A percentile compares a stretch with the other conserved stretches of the same genome.
Evolutionary conservation across 768 basidiomycete genomes (phyloP).

Genomic region (Trametes meyenii): DNA sequence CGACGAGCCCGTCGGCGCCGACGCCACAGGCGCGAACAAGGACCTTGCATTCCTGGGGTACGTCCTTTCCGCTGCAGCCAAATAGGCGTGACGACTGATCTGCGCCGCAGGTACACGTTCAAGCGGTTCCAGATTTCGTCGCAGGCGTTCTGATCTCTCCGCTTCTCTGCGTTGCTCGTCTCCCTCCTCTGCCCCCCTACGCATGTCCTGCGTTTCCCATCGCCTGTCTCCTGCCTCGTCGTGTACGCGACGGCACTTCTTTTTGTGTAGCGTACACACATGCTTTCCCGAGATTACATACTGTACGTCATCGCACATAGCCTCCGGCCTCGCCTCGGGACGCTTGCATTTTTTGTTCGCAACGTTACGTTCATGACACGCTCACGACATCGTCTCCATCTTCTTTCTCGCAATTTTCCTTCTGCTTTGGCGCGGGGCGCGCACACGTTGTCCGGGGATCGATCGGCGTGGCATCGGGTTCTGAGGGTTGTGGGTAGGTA

Average conservation of each 20-base stretch:
- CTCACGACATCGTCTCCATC: not conserved
- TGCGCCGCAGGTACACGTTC: slow-evolving; percentile 65
- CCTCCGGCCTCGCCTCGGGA: not conserved
- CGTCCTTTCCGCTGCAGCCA: not conserved
- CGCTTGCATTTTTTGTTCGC: not conserved
- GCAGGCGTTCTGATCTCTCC: slow-evolving; percentile 45
- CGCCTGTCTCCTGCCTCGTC: slow-evolving; percentile 6
- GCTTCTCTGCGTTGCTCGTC: not conserved
- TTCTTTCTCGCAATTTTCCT: not conserved
- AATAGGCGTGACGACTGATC: not conserved
- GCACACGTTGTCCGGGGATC: not conserved
- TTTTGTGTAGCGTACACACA: slow-evolving; percentile 12
- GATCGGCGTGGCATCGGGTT: slow-evolving; percentile 2
- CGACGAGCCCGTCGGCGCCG: slow-evolving; percentile 46
- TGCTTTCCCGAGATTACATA: slow-evolving; percentile 1
- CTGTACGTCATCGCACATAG: not conserved
- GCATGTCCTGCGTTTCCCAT: not conserved
- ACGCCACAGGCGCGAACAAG: slow-evolving; percentile 48
- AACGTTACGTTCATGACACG: slow-evolving; percentile 5
- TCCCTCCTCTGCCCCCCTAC: not conserved
- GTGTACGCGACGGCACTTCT: not conserved
- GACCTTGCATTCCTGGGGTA: slow-evolving; percentile 64
- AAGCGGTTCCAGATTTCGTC: slow-evolving; percentile 73
- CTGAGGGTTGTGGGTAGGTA: slow-evolving; percentile 10
- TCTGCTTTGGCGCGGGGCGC: not conserved